Evolutionary conservation across 2,329 filamentous ascomycete species (phyloP), one percentile per base, ranked within the genome.

Genomic region (Neocucurbitaria cava): DNA sequence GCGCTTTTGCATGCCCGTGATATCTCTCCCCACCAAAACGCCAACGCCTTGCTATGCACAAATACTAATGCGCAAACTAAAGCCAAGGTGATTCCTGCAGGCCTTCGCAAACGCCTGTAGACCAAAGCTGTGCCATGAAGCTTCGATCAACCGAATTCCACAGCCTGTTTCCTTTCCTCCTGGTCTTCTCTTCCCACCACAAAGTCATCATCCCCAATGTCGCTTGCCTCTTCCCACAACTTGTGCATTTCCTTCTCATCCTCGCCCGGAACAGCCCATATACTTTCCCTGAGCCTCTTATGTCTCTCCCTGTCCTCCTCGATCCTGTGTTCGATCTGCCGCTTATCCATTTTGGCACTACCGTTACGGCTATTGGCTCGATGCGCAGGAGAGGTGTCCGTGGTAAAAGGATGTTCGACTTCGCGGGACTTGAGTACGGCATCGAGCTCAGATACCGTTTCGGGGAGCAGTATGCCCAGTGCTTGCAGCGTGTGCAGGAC

Each of bases 261-360:
- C 28, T 85, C 83, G 8, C 84, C 82, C 26, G 86, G 86, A 2
- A 96, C 87, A 0, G 92, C 91, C 95, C 96, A 99, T 59, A 96
- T 96, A 66, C 88, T 92, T 78, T 99, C 95, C 20, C 95, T 82
- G 68, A 94, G 81, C 39, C 94, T 82, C 81, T 99, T 99, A 76
- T 99, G 96, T 39, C 95, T 82, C 76, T 99, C 95, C 3, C 95
- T 83, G 76, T 99, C 95, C 77, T 99, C 96, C 67, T 99, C 96
- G 59, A 99, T 96, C 36, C 95, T 84, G 79, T 98, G 93, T 78
- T 98, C 93, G 48, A 97, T 90, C 77, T 96, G 91, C 51, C 89
- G 85, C 77, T 94, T 95, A 69, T 97, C 91, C 46, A 95, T 74
- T 46, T 82, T 79, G 40, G 81, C 76, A 9, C 68, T 69, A 3